Base-by-base conservation (phyloP, 2,329 filamentous ascomycete species). In the Nannizziopsis barbatae region DNA sequence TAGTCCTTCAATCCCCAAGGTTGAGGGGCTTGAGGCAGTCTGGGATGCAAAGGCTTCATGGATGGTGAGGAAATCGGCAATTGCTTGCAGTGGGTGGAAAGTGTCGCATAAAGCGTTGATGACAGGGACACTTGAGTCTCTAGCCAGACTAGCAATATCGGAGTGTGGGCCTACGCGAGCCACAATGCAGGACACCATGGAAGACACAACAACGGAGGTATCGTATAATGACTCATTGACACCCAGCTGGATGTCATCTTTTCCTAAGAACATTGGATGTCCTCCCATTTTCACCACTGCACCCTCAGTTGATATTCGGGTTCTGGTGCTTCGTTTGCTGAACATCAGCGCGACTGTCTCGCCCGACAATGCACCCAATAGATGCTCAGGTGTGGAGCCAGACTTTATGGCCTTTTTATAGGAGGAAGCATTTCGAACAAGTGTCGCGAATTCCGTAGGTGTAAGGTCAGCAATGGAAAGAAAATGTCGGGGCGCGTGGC, bases 281-380 rank as follows among this genome's bases (percentile, higher is more conserved):
- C 90, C 92, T 33, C 89, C 88, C 73, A 98, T 77, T 51, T 86
- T 73, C n/a, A 83, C 79, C 33, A 95, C 81, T 10, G 92, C 92
- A 6, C 84, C 84, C 72, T 98, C 92, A 1, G 89, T 95, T 1
- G 88, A 95, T 30, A 98, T 83, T 53, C 92, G 81, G 10, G 92
- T 98, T 52, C 92, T 80, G 10, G 92, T 98, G 59, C 85, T 93
- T 57, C 89, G 81, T 72, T 98, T 98, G 75, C 77, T 93, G 74
- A 98, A 98, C 75, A 93, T 86, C 81, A 98, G 84, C 56, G 92
- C 90, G 30, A 98, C 79, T 0, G 88, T 89, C 66, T 86, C 80
- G 45, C 86, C 85, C 0, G 76, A 68, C 53, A 98, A 70, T 9
- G 77, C 72, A 36, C 75, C 74, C 47, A 75, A 70, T 47, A 93